Percentiles rank a stretch among this genome's conserved stretches.
Evolutionary conservation across 2,329 filamentous ascomycete species (phyloP).

Genomic region (Talaromyces islandicus): DNA sequence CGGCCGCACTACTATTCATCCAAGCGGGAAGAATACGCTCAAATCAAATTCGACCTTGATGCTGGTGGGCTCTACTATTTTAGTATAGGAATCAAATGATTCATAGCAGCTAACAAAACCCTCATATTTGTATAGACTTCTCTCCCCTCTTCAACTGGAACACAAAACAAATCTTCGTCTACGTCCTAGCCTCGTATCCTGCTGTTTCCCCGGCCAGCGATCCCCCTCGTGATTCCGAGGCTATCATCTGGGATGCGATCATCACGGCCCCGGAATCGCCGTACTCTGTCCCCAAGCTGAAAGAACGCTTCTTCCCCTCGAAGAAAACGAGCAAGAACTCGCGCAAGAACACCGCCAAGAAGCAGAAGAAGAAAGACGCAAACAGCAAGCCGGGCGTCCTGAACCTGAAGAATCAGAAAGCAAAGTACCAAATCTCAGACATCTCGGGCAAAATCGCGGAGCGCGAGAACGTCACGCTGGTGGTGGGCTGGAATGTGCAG

Average conservation of each 20-base stretch:
- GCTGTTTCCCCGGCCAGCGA: slow-evolving; percentile 37
- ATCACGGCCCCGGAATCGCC: slow-evolving; percentile 60
- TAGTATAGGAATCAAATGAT: neutral
- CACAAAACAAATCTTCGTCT: slow-evolving; percentile 97
- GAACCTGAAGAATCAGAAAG: slow-evolving; percentile 73
- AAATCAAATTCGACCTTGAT: slow-evolving; percentile 88
- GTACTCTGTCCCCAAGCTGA: slow-evolving; percentile 34
- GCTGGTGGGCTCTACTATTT: slow-evolving; percentile 45
- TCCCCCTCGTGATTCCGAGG: slow-evolving; percentile 44
- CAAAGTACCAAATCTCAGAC: slow-evolving; percentile 97
- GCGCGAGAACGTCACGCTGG: slow-evolving; percentile 66
- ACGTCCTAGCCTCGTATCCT: slow-evolving; percentile 73
- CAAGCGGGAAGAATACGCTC: slow-evolving; percentile 92
- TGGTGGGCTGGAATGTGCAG: slow-evolving; percentile 92
- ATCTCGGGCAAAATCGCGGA: slow-evolving; percentile 72
- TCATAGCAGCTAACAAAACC: neutral
- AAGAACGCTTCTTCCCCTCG: slow-evolving; percentile 28
- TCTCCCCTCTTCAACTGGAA: slow-evolving; percentile 97
- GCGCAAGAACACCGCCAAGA: slow-evolving; percentile 9
- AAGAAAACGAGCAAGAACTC: slow-evolving; percentile 9
- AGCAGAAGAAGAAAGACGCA: slow-evolving; percentile 9
- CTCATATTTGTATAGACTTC: slow-evolving; percentile 56
- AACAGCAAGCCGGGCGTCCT: slow-evolving; percentile 54
- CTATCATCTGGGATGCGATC: slow-evolving; percentile 94
- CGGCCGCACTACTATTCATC: slow-evolving; percentile 92